Percentiles rank a stretch among this genome's conserved stretches.
Evolutionary conservation across 139 green algal species (phyloP).

Genomic region (Astrephomene gubernaculifera): DNA sequence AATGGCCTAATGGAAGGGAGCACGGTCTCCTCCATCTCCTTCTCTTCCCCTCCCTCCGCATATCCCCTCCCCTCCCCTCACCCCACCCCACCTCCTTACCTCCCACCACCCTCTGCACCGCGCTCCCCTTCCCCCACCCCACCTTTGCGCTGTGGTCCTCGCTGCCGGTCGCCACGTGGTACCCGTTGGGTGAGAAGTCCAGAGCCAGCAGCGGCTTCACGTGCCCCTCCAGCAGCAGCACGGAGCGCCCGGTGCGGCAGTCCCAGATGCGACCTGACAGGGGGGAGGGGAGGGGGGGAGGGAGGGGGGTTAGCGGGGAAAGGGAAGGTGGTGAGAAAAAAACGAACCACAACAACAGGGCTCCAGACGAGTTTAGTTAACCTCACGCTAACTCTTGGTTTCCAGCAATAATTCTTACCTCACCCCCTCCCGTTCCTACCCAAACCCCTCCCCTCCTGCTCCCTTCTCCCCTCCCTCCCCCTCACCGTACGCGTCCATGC

Average conservation of each 20-base stretch:
- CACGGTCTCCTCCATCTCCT: no score
- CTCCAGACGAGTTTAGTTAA: no score
- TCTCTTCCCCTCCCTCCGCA: no score
- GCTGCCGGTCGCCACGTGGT: conserved; percentile 75
- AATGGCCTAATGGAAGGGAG: no score
- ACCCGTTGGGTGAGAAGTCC: conserved; percentile 93
- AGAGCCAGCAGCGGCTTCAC: conserved; percentile 88
- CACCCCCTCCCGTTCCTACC: background rate
- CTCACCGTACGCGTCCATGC: conserved; percentile 84
- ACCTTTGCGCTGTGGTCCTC: conserved; percentile 85
- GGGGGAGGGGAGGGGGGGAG: background rate
- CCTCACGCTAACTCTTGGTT: no score
- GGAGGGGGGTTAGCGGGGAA: background rate
- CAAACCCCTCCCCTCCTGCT: no score
- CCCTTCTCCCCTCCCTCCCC: background rate
- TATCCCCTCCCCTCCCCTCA: background rate
- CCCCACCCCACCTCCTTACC: background rate
- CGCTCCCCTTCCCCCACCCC: background rate
- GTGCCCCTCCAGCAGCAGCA: conserved; percentile 90
- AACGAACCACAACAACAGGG: no score
- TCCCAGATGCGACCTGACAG: conserved; percentile 90
- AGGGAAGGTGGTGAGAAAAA: background rate
- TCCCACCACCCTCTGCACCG: background rate
- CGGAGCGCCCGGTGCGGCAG: conserved; percentile 85
- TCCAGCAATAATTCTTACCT: no score